Evolutionary conservation across 2,329 filamentous ascomycete species (phyloP).

Genomic region (Cytospora piceicola): DNA sequence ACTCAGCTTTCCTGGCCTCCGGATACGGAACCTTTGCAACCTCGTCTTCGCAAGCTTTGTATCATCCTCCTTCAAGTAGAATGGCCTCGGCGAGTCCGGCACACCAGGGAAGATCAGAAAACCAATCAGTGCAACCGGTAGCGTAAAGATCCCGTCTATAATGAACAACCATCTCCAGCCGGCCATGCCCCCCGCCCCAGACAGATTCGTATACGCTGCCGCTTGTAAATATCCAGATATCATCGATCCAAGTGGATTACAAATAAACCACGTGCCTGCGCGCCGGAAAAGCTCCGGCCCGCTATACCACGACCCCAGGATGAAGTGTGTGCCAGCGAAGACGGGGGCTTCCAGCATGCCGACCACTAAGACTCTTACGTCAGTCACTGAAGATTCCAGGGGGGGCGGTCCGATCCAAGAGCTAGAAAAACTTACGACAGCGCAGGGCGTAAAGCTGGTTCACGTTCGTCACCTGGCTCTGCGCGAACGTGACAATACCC

Average conservation of each 20-base stretch:
- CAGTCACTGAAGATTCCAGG: not conserved
- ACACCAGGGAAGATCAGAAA: slow-evolving; percentile 50
- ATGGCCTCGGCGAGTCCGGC: slow-evolving; percentile 45
- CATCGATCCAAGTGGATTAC: slow-evolving; percentile 38
- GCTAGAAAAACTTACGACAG: slow-evolving; percentile 26
- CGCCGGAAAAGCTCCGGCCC: slow-evolving; percentile 39
- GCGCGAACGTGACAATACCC: slow-evolving; percentile 40
- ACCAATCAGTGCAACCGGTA: slow-evolving; percentile 57
- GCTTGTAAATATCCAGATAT: slow-evolving; percentile 50
- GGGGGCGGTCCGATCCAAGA: not conserved
- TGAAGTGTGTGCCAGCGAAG: slow-evolving; percentile 41
- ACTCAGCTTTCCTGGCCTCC: slow-evolving; percentile 45
- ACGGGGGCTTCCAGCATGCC: slow-evolving; percentile 41
- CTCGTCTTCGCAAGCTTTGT: slow-evolving; percentile 43
- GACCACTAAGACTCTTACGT: slow-evolving; percentile 30
- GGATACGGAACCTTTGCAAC: slow-evolving; percentile 37
- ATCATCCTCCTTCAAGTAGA: slow-evolving; percentile 43
- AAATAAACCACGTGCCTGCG: slow-evolving; percentile 38
- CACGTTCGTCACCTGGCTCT: slow-evolving; percentile 37
- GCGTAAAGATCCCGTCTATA: slow-evolving; percentile 61
- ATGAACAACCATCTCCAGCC: slow-evolving; percentile 62
- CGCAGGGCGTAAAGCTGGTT: slow-evolving; percentile 40
- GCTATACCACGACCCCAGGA: slow-evolving; percentile 38
- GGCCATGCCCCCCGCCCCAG: slow-evolving; percentile 51
- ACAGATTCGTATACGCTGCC: slow-evolving; percentile 57